phyloP scores from a whole-genome alignment of 768 basidiomycete species.

The Russula vinacea region DNA sequence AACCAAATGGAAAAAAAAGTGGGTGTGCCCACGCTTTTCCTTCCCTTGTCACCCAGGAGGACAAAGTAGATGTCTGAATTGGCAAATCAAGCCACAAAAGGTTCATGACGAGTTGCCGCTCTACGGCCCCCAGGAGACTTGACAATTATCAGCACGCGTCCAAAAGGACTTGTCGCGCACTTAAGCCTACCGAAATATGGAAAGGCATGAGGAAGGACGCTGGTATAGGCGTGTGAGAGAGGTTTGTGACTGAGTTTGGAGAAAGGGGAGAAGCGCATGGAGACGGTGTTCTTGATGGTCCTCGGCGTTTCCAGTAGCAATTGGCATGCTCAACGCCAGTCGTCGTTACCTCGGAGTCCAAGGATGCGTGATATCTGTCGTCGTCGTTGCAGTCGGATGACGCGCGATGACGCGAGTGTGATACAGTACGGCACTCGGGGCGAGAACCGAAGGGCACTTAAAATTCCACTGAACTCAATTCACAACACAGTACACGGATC shows the following conservation, averaged over 20 bases:
- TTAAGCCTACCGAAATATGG: slow-evolving; percentile 71
- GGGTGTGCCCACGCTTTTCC: slow-evolving; percentile 54
- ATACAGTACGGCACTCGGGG: background rate
- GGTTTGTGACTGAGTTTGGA: slow-evolving; percentile 76
- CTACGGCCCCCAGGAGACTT: slow-evolving; percentile 73
- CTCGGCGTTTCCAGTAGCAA: slow-evolving; percentile 18
- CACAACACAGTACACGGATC: background rate
- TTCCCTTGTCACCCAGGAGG: slow-evolving; percentile 72
- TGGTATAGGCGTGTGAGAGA: slow-evolving; percentile 77
- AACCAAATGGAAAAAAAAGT: slow-evolving; percentile 18
- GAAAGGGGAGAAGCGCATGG: slow-evolving; percentile 74
- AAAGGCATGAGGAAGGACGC: slow-evolving; percentile 82
- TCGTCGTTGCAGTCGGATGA: background rate
- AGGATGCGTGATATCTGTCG: background rate
- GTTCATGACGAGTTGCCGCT: slow-evolving; percentile 84
- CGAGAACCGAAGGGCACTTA: background rate
- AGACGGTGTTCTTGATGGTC: slow-evolving; percentile 12
- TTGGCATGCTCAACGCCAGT: slow-evolving; percentile 16
- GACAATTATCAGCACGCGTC: background rate
- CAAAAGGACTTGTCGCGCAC: background rate
- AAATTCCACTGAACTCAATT: background rate
- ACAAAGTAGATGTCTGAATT: slow-evolving; percentile 63
- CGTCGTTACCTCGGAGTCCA: slow-evolving; percentile 7
- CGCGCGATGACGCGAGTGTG: background rate
- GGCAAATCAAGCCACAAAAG: slow-evolving; percentile 83